Percentiles rank a stretch among this genome's conserved stretches.
Evolutionary conservation across 2,329 filamentous ascomycete species (phyloP).

Genomic region (Colletotrichum tofieldiae): DNA sequence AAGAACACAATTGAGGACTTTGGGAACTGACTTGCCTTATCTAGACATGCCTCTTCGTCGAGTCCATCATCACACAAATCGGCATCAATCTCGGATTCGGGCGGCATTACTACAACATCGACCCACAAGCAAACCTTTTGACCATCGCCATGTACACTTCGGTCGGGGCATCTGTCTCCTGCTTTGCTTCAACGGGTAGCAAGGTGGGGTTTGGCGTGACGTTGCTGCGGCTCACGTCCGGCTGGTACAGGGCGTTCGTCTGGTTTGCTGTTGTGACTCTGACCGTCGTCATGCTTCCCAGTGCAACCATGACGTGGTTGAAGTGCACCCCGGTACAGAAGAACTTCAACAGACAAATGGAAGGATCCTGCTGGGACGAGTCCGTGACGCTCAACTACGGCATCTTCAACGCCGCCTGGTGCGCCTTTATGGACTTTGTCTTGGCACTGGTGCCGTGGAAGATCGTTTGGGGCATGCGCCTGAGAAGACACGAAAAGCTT

Average conservation of each 20-base stretch:
- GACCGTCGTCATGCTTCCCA: constrained; percentile 44
- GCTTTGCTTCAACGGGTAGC: constrained; percentile 41
- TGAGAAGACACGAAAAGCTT: constrained; percentile 50
- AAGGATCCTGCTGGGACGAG: constrained; percentile 45
- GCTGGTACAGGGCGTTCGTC: constrained; percentile 46
- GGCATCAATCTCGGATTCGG: constrained; percentile 44
- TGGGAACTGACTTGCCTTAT: too few relatives aligned
- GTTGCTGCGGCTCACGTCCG: constrained; percentile 48
- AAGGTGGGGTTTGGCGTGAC: constrained; percentile 50
- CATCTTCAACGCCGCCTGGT: constrained; percentile 38
- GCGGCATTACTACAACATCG: constrained; percentile 42
- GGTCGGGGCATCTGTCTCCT: constrained; percentile 37
- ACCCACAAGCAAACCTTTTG: constrained; percentile 16
- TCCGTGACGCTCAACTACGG: constrained; percentile 33
- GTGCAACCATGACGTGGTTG: constrained; percentile 46
- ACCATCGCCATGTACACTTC: constrained; percentile 32
- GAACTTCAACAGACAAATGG: constrained; percentile 44
- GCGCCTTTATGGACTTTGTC: constrained; percentile 47
- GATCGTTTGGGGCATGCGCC: constrained; percentile 49
- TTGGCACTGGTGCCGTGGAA: constrained; percentile 52
- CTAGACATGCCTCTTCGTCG: constrained; percentile 28
- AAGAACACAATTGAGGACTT: neutral
- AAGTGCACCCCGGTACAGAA: constrained; percentile 47
- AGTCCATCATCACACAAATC: constrained; percentile 41
- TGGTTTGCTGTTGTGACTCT: constrained; percentile 49